phyloP scores from a whole-genome alignment of 331 rosid genomes.

The Dryas integrifolia region DNA sequence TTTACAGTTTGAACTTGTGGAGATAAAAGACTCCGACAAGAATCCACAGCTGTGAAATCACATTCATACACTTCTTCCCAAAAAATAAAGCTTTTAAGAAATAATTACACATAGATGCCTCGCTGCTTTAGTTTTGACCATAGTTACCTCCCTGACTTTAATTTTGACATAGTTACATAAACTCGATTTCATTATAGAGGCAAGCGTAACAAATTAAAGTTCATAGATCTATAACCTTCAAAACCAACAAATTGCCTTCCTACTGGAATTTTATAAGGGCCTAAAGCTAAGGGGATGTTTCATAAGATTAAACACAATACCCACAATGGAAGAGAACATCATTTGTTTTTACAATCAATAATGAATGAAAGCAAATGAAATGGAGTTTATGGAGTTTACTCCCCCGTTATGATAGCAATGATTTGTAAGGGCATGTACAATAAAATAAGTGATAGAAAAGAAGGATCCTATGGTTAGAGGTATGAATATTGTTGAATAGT shows the following conservation, averaged over 20 bases:
- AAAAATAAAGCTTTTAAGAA: neutral
- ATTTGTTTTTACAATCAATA: neutral
- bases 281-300: neutral
- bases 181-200: neutral
- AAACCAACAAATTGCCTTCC: neutral
- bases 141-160: neutral
- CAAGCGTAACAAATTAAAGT: neutral
- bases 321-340: neutral
- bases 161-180: neutral
- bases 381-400: too few relatives aligned
- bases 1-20: neutral
- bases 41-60: neutral
- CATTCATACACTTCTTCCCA: neutral
- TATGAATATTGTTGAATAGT: neutral
- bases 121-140: neutral
- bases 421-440: neutral
- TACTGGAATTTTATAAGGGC: neutral
- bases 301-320: neutral
- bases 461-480: neutral
- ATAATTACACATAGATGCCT: neutral
- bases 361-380: neutral
- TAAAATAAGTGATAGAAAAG: neutral
- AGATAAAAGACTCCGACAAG: neutral
- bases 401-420: neutral
- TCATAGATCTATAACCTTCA: neutral